These are phyloP conservation scores for Calvatia gigantea DNA, from an alignment of 768 basidiomycete species.

Conservation along the genomic window DNA sequence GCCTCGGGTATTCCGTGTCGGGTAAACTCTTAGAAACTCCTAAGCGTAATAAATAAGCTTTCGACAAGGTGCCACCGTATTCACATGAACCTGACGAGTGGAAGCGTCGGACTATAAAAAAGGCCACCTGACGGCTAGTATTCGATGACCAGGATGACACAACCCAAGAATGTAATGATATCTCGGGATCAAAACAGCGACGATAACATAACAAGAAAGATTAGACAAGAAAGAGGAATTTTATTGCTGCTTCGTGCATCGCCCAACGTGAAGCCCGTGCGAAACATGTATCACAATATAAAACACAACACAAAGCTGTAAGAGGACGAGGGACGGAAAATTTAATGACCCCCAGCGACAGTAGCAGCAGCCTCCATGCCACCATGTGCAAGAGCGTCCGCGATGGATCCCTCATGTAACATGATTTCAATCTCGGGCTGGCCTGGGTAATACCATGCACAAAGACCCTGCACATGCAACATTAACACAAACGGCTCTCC, in stretches of 20 bases:
- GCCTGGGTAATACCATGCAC: slow-evolving; percentile 65
- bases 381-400: slow-evolving; percentile 27
- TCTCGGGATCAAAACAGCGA: too few species aligned
- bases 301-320: not conserved
- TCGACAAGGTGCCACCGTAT: too few species aligned
- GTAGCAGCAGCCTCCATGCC: not conserved
- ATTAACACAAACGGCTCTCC: not conserved
- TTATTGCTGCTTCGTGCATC: too few species aligned
- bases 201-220: too few species aligned
- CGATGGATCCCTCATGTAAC: slow-evolving; percentile 38
- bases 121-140: too few species aligned
- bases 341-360: not conserved
- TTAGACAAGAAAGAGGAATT: not conserved
- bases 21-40: slow-evolving; percentile 22
- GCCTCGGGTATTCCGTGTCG: slow-evolving; percentile 48
- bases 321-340: not conserved
- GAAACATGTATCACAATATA: not conserved
- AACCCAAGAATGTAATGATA: too few species aligned
- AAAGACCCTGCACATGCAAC: slow-evolving; percentile 41
- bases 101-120: too few species aligned
- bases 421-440: slow-evolving; percentile 45
- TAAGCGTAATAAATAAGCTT: slow-evolving; percentile 2
- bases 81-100: too few species aligned
- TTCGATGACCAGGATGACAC: too few species aligned
- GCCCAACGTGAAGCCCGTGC: too few species aligned